A percentile compares a stretch with the other conserved stretches of the same genome.
These are phyloP conservation scores for Cynanchum wilfordii DNA, from an alignment of 257 asterid species.

Conservation along the genomic window DNA sequence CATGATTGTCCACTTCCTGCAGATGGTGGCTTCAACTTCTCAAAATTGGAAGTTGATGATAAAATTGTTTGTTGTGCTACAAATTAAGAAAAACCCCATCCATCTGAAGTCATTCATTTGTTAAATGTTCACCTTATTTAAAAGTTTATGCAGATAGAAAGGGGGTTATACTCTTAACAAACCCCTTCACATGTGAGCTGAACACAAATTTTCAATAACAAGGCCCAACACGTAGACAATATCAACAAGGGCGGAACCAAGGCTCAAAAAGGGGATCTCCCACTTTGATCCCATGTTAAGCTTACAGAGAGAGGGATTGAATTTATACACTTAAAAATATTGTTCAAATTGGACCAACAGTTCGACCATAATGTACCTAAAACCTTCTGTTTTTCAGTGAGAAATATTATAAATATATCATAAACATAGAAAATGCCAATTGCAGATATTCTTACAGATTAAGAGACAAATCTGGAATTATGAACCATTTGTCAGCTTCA, in stretches of 20 bases:
- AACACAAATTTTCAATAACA: too few relatives aligned
- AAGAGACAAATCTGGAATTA: slow-evolving; percentile 56
- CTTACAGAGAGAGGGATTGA: too few relatives aligned
- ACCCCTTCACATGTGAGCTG: too few relatives aligned
- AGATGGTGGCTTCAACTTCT: not conserved
- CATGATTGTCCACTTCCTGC: not conserved
- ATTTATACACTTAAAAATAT: not conserved
- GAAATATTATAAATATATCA: not conserved
- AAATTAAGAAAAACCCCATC: not conserved
- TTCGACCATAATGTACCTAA: slow-evolving; percentile 5
- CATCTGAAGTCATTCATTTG: not conserved
- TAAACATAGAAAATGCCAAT: not conserved
- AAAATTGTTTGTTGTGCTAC: not conserved
- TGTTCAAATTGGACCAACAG: not conserved
- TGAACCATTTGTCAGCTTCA: slow-evolving; percentile 88
- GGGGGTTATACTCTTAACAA: too few relatives aligned
- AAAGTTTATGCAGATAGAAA: too few relatives aligned
- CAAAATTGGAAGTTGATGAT: not conserved
- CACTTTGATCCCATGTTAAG: too few relatives aligned
- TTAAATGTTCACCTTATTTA: too few relatives aligned
- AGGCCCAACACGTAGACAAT: too few relatives aligned
- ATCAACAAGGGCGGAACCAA: too few relatives aligned
- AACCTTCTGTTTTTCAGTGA: slow-evolving; percentile 4
- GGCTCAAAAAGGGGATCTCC: too few relatives aligned
- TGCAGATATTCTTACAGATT: slow-evolving; percentile 51